Percentiles rank a stretch among this genome's conserved stretches.
Conservation (phyloP, 2,329 filamentous ascomycete genomes). For the Colletotrichum sp. region DNA sequence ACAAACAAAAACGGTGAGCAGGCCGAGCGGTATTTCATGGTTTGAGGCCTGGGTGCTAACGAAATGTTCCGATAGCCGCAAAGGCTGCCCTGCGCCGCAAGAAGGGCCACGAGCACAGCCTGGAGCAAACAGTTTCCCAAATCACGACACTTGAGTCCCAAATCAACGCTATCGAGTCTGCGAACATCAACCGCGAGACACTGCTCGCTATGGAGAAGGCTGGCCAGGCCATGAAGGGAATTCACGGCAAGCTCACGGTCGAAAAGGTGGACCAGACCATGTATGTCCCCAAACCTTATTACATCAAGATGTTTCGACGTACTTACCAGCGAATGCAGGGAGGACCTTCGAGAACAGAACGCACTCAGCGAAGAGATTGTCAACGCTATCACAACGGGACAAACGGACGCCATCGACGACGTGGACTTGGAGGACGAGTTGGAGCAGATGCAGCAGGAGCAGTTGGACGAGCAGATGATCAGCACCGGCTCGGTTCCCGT, state of each 20-base stretch:
- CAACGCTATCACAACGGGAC: slow-evolving; percentile 78
- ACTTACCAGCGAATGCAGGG: slow-evolving; percentile 59
- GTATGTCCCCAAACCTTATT: slow-evolving; percentile 57
- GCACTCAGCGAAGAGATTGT: slow-evolving; percentile 92
- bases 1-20: slow-evolving; percentile 88
- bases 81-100: slow-evolving; percentile 91
- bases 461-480: slow-evolving; percentile 92
- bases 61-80: slow-evolving; percentile 65
- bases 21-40: neutral
- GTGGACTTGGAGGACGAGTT: slow-evolving; percentile 85
- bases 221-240: slow-evolving; percentile 87
- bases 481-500: slow-evolving; percentile 86
- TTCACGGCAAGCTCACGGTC: slow-evolving; percentile 88
- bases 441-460: slow-evolving; percentile 86
- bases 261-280: slow-evolving; percentile 96
- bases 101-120: slow-evolving; percentile 89
- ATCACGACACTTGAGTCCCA: slow-evolving; percentile 93
- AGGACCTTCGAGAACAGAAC: slow-evolving; percentile 89
- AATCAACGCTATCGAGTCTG: slow-evolving; percentile 95
- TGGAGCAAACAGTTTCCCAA: slow-evolving; percentile 89
- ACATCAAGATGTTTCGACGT: neutral
- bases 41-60: neutral
- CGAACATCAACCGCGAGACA: slow-evolving; percentile 98
- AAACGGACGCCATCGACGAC: slow-evolving; percentile 78
- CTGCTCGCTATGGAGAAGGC: slow-evolving; percentile 93